phyloP scores from a whole-genome alignment of 192 early-diverging fungal species.

The Paraglomus occultum region DNA sequence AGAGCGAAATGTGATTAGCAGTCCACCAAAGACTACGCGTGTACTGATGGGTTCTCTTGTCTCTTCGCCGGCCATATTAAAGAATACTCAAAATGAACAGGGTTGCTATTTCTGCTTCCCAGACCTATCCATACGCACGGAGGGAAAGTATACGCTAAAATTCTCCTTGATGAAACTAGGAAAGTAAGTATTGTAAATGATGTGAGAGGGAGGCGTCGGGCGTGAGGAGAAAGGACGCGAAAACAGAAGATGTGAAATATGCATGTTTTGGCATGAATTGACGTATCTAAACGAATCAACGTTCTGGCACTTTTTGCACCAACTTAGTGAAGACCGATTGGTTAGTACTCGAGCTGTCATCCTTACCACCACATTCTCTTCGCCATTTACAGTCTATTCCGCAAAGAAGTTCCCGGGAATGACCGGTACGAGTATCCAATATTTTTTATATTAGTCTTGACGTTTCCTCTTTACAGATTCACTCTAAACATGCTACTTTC shows the following conservation, averaged over 20 bases:
- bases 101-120: conserved; percentile 81
- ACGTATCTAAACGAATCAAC: background rate
- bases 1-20: conserved; percentile 60
- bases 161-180: conserved; percentile 70
- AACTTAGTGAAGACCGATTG: conserved; percentile 46
- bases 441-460: conserved; percentile 4
- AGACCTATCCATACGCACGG: conserved; percentile 71
- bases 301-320: conserved; percentile 26
- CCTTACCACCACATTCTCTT: conserved; percentile 56
- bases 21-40: conserved; percentile 58
- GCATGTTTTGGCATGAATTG: background rate
- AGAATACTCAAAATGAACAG: conserved; percentile 52
- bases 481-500: background rate
- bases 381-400: conserved; percentile 76
- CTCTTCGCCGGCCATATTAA: conserved; percentile 54
- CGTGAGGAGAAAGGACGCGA: background rate
- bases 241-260: background rate
- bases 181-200: conserved; percentile 39
- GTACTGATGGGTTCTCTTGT: conserved; percentile 64
- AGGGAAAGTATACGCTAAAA: conserved; percentile 67
- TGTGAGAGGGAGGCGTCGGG: background rate
- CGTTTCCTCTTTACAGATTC: background rate
- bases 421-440: conserved; percentile 55
- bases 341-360: conserved; percentile 47
- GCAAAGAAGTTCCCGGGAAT: conserved; percentile 84